Percentiles rank a stretch among this genome's conserved stretches.
These are phyloP conservation scores for Agaricus subrufescens DNA, from an alignment of 768 basidiomycete genomes.

Conservation along the genomic window DNA sequence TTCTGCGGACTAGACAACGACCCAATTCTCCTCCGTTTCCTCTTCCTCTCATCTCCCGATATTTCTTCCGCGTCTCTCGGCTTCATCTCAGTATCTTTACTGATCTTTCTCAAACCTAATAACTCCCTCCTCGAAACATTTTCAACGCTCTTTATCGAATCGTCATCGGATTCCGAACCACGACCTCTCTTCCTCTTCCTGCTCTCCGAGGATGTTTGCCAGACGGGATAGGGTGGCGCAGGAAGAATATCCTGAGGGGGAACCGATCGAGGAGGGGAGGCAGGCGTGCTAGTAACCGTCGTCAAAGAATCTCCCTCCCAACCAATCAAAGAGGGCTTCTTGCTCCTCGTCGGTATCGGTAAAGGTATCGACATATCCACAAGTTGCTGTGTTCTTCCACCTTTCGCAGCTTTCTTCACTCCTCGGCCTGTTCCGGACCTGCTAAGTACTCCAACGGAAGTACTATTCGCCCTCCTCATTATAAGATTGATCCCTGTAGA, in stretches of 20 bases:
- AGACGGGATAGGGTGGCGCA: background rate
- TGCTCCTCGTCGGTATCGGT: constrained; percentile 8
- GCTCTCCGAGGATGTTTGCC: background rate
- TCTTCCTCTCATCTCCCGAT: background rate
- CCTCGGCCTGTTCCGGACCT: background rate
- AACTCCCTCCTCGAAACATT: background rate
- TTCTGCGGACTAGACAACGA: constrained; percentile 4
- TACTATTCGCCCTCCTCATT: background rate
- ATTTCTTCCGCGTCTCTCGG: background rate
- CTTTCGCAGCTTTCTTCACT: background rate
- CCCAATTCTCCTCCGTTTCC: constrained; percentile 5
- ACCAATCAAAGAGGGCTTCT: background rate
- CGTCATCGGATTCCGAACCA: background rate
- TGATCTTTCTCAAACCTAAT: background rate
- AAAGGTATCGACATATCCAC: background rate
- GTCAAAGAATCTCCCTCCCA: background rate
- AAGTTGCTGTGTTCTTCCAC: background rate
- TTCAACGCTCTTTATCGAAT: background rate
- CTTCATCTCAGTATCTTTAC: background rate
- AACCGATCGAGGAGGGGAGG: background rate
- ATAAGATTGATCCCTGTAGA: too few species aligned
- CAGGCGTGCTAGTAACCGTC: background rate
- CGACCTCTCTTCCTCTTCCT: background rate
- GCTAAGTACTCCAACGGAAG: background rate
- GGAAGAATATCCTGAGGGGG: background rate